Evolutionary conservation across 192 early-diverging fungal genomes (phyloP).

Genomic region (Mortierella claussenii): DNA sequence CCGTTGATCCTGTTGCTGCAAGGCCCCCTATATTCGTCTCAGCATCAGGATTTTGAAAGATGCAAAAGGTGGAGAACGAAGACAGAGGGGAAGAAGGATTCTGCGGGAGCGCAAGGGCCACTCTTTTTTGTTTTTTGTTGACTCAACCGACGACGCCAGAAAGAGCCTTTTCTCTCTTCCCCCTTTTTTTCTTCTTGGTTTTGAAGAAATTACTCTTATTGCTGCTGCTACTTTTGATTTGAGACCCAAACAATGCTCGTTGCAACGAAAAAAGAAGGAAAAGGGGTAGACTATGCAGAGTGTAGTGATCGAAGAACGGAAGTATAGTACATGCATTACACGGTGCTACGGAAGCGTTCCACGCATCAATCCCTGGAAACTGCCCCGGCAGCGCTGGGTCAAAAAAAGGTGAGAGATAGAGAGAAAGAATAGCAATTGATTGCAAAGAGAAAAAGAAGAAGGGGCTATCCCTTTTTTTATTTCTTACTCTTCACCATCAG

Average conservation of each 20-base stretch:
- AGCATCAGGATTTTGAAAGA: background rate
- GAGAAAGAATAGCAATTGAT: background rate
- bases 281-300: background rate
- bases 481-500: background rate
- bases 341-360: background rate
- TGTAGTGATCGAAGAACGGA: background rate
- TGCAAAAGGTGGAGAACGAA: background rate
- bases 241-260: background rate
- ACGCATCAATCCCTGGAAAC: background rate
- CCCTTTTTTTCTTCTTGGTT: background rate
- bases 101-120: slow-evolving; percentile 14
- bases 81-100: no score
- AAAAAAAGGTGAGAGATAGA: background rate
- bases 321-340: background rate
- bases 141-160: background rate
- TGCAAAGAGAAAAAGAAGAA: background rate
- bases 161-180: background rate
- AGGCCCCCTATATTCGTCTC: slow-evolving; percentile 36
- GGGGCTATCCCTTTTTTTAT: background rate
- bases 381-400: no score
- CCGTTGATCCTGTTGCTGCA: slow-evolving; percentile 15
- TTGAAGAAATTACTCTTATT: no score
- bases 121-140: no score
- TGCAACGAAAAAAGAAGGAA: background rate
- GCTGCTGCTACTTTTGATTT: no score